Evolutionary conservation across 192 early-diverging fungal genomes (phyloP).

Genomic region (Spizellomyces sp.): DNA sequence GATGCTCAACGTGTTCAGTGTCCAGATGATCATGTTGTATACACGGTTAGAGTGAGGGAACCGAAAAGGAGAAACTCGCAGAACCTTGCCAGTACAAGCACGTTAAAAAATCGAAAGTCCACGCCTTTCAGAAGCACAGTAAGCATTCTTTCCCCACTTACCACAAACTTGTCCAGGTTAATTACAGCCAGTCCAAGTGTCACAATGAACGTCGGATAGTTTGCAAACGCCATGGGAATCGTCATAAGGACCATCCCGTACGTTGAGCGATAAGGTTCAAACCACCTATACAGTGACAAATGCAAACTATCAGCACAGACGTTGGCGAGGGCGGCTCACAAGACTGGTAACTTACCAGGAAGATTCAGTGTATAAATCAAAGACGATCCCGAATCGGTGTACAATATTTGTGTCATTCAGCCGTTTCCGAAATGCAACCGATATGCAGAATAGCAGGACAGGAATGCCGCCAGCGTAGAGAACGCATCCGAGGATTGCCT

Average conservation of each 20-base stretch:
- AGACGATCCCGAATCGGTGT: slow-evolving; percentile 20
- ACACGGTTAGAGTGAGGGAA: slow-evolving; percentile 27
- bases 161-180: slow-evolving; percentile 19
- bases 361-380: slow-evolving; percentile 22
- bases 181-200: slow-evolving; percentile 5
- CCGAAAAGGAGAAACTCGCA: slow-evolving; percentile 22
- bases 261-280: slow-evolving; percentile 15
- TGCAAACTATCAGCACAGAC: too few species aligned
- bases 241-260: slow-evolving; percentile 18
- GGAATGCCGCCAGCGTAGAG: slow-evolving; percentile 33
- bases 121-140: too few species aligned
- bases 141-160: not conserved
- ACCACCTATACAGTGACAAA: slow-evolving; percentile 12
- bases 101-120: too few species aligned
- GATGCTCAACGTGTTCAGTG: slow-evolving; percentile 7
- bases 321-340: not conserved
- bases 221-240: slow-evolving; percentile 23
- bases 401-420: slow-evolving; percentile 17
- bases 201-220: slow-evolving; percentile 24
- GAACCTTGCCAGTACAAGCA: not conserved
- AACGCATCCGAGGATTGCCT: slow-evolving; percentile 27
- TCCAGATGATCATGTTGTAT: slow-evolving; percentile 12
- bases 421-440: slow-evolving; percentile 3
- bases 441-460: not conserved
- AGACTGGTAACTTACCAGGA: slow-evolving; percentile 15